Evolutionary conservation across 305 asterid species (phyloP).

Genomic region (Fraxinus sp.): DNA sequence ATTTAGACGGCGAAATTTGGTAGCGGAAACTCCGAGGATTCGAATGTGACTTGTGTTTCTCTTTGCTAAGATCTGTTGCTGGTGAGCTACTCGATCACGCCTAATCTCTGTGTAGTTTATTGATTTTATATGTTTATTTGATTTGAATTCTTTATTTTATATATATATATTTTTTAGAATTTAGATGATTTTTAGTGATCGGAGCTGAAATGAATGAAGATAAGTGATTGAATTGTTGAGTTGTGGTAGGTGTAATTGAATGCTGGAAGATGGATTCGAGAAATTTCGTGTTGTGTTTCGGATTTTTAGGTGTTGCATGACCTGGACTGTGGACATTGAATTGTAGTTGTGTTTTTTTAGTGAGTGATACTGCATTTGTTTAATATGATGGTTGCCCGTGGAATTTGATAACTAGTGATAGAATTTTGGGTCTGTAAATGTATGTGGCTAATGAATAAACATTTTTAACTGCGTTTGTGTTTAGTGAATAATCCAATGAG

Average conservation of each 20-base stretch:
- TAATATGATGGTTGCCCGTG: conserved; percentile 14
- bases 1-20: conserved; percentile 32
- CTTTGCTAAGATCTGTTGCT: conserved; percentile 61
- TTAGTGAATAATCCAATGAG: background rate
- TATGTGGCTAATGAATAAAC: background rate
- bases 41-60: conserved; percentile 55
- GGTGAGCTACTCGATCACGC: conserved; percentile 52
- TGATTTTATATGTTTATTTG: background rate
- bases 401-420: background rate
- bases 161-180: conserved; percentile 21
- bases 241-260: conserved; percentile 25
- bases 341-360: conserved; percentile 4
- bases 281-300: conserved; percentile 15
- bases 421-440: conserved; percentile 8
- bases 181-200: conserved; percentile 34
- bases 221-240: conserved; percentile 19
- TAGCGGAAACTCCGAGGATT: conserved; percentile 39
- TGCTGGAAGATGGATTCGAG: conserved; percentile 28
- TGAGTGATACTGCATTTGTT: conserved; percentile 15
- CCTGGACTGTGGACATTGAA: conserved; percentile 14
- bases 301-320: conserved; percentile 18
- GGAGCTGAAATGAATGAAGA: conserved; percentile 28
- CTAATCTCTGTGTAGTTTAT: conserved; percentile 18
- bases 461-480: background rate
- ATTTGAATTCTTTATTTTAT: conserved; percentile 14